These are phyloP conservation scores for Alliaria petiolata DNA, from an alignment of 345 rosid species.

Conservation along the genomic window DNA sequence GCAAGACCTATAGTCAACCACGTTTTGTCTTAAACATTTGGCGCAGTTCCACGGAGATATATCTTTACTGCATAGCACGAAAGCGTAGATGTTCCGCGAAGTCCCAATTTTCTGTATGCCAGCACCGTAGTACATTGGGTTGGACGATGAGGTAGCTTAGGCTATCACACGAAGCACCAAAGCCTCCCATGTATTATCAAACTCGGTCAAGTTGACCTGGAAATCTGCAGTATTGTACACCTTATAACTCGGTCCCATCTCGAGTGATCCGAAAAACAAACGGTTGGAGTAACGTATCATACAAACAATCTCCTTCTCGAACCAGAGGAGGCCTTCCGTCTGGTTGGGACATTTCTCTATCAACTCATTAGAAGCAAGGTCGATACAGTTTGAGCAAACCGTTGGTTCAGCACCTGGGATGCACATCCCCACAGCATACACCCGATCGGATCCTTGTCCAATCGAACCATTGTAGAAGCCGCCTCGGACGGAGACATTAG, in stretches of 20 bases:
- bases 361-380: background rate
- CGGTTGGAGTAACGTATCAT: slow-evolving; percentile 39
- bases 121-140: background rate
- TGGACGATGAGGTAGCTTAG: slow-evolving; percentile 4
- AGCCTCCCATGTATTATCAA: slow-evolving; percentile 8
- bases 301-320: slow-evolving; percentile 16
- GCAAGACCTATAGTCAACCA: background rate
- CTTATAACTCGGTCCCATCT: background rate
- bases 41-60: background rate
- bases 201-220: background rate
- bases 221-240: background rate
- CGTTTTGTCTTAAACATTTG: background rate
- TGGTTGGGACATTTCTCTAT: slow-evolving; percentile 21
- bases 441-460: background rate
- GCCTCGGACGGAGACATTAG: slow-evolving; percentile 7
- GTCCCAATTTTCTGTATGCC: background rate
- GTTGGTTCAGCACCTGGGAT: slow-evolving; percentile 9
- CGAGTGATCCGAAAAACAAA: slow-evolving; percentile 2
- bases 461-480: slow-evolving; percentile 9
- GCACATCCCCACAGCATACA: slow-evolving; percentile 15
- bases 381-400: slow-evolving; percentile 25
- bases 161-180: slow-evolving; percentile 9
- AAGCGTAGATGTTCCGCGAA: background rate
- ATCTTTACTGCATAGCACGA: background rate
- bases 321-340: slow-evolving; percentile 34